A percentile compares a stretch with the other conserved stretches of the same genome.
Evolutionary conservation across 768 basidiomycete genomes (phyloP).

Genomic region (Russula dissimulans): DNA sequence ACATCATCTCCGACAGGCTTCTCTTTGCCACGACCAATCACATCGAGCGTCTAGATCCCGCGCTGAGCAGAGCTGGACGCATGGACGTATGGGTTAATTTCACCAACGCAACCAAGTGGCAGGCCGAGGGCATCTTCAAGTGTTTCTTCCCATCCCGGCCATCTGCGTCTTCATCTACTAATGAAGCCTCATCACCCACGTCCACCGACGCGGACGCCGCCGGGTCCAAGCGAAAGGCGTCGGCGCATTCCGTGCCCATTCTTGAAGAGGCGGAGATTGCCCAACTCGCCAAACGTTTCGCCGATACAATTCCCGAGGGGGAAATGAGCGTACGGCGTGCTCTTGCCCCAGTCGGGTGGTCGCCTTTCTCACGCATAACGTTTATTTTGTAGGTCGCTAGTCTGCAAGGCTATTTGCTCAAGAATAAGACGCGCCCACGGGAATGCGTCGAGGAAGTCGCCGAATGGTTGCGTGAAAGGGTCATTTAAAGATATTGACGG

Average conservation of each 20-base stretch:
- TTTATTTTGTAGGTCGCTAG: conserved; percentile 53
- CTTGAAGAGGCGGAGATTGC: conserved; percentile 69
- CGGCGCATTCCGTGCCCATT: conserved; percentile 48
- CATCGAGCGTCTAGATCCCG: conserved; percentile 85
- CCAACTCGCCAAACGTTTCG: conserved; percentile 73
- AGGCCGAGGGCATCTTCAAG: conserved; percentile 88
- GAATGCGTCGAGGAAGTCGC: conserved; percentile 75
- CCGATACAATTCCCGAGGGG: conserved; percentile 74
- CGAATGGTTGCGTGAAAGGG: conserved; percentile 45
- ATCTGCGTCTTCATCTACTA: not conserved
- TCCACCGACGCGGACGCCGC: conserved; percentile 37
- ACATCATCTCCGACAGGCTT: conserved; percentile 37
- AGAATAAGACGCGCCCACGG: conserved; percentile 83
- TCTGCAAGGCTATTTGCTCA: conserved; percentile 78
- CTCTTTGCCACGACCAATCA: conserved; percentile 92
- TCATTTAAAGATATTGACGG: not conserved
- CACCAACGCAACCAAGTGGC: conserved; percentile 85
- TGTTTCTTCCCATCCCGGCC: conserved; percentile 80
- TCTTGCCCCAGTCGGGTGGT: not conserved
- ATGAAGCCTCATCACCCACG: conserved; percentile 9
- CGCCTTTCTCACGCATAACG: conserved; percentile 1
- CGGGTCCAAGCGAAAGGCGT: conserved; percentile 60
- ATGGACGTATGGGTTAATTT: conserved; percentile 94
- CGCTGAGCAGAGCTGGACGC: conserved; percentile 78
- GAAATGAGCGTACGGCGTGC: conserved; percentile 64